Evolutionary conservation across 352 stramenopile species (phyloP), one percentile per base, ranked within the genome.

Genomic region (Phytophthora megakarya): DNA sequence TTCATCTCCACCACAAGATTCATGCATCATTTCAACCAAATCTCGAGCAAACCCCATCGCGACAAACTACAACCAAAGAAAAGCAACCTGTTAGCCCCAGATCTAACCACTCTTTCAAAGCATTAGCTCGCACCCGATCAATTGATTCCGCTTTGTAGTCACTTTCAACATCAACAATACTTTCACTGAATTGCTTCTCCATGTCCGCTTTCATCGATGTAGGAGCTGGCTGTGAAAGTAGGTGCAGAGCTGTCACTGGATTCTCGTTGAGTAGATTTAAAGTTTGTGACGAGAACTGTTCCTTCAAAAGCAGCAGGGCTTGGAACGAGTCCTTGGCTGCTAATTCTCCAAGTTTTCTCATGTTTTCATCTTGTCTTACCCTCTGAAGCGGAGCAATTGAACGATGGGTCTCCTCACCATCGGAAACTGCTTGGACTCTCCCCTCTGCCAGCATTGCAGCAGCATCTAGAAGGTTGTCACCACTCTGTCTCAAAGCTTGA

Each of bases 1-100:
- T 53, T 92, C 83, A 47, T 90, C 72, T 1, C 59, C 65, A 15
- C 59, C 75, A 38, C 83, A 92, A 2, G 79, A 89, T 52, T 90
- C 83, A 65, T 86, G 87, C 33, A 92, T 72, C 0, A 66, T 57
- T 16, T 63, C 45, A 0, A 86, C 79, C 44, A 90, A 65, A 55
- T 89, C 79, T 12, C 46, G 59, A 12, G 54, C 60, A 51, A 92
- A 92, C 0, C 83, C 83, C 76, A 92, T 86, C 3, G 71, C 65
- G 10, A 70, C 61, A 30, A 92, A 71, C 83, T 92, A 42, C 38
- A 65, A 3, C 42, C 59, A 51, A 35, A 12, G 4, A 50, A 21
- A 57, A 26, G 37, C 32, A 55, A 26, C 15, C 23, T 46, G 19
- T 1, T 28, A 46, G 48, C 18, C 33, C 5, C 28, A 56, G 11